Conservation (phyloP, 1,284 basidiomycete genomes). For the Cystobasidium pallidum region DNA sequence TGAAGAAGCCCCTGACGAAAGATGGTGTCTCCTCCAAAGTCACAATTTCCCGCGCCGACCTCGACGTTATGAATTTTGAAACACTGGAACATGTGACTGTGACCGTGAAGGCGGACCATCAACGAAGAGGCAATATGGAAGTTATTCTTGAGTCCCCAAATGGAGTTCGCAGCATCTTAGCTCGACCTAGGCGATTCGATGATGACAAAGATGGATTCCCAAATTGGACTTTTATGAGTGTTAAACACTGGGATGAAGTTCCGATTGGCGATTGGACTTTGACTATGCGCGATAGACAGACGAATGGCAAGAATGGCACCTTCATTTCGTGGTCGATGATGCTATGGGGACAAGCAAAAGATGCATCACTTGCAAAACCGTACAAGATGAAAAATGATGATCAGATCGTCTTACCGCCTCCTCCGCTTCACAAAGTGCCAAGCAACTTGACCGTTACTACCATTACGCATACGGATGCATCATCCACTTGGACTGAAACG, state of each 20-base stretch:
- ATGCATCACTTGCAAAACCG: slow-evolving; percentile 68
- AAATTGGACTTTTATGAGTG: slow-evolving; percentile 96
- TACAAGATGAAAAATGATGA: slow-evolving; percentile 62
- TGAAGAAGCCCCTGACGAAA: slow-evolving; percentile 61
- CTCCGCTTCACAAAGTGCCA: slow-evolving; percentile 31
- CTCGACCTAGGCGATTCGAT: slow-evolving; percentile 72
- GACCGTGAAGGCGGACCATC: slow-evolving; percentile 88
- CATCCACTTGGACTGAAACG: slow-evolving; percentile 21
- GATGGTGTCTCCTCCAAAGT: slow-evolving; percentile 72
- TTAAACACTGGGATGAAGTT: slow-evolving; percentile 98
- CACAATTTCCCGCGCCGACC: slow-evolving; percentile 71
- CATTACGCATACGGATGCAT: slow-evolving; percentile 44
- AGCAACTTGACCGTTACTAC: slow-evolving; percentile 44
- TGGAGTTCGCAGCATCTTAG: slow-evolving; percentile 83
- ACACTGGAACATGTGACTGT: slow-evolving; percentile 89
- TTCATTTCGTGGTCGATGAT: slow-evolving; percentile 92
- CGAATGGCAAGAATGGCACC: slow-evolving; percentile 67
- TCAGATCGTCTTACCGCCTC: slow-evolving; percentile 49
- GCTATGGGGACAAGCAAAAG: slow-evolving; percentile 88
- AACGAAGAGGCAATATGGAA: slow-evolving; percentile 86
- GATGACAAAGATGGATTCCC: slow-evolving; percentile 71
- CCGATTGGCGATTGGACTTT: slow-evolving; percentile 93
- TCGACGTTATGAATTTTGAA: slow-evolving; percentile 79
- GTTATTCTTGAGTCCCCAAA: slow-evolving; percentile 84
- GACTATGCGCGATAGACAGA: slow-evolving; percentile 75